phyloP scores from a whole-genome alignment of 2,329 filamentous ascomycete genomes.

The Fusarium abutilonis region DNA sequence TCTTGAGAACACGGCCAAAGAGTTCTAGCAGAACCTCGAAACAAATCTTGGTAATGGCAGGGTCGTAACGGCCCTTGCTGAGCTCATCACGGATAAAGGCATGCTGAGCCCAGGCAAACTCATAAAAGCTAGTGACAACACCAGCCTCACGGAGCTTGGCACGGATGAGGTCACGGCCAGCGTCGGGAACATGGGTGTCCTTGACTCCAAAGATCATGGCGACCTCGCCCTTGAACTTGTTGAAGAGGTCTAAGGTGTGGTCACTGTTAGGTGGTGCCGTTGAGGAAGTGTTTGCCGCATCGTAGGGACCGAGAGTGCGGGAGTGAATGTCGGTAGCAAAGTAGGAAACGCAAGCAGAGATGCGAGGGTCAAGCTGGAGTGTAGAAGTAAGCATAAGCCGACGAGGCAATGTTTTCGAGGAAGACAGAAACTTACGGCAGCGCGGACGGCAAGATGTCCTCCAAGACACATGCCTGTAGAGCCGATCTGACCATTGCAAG shows the following conservation, averaged over 20 bases:
- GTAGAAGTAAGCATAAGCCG: constrained; percentile 1
- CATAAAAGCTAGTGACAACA: constrained; percentile 82
- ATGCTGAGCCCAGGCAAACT: constrained; percentile 93
- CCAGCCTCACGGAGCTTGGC: constrained; percentile 81
- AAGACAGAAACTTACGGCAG: constrained; percentile 55
- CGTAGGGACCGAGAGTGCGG: constrained; percentile 73
- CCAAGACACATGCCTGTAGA: constrained; percentile 92
- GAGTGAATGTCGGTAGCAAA: constrained; percentile 93
- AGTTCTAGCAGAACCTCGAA: constrained; percentile 91
- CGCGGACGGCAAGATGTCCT: constrained; percentile 79
- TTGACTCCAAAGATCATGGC: constrained; percentile 92
- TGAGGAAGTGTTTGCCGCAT: constrained; percentile 58
- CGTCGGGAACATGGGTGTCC: constrained; percentile 88
- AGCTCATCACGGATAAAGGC: constrained; percentile 94
- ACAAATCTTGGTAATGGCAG: constrained; percentile 84
- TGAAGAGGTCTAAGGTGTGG: constrained; percentile 65
- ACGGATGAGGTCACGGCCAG: constrained; percentile 84
- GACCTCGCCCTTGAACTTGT: constrained; percentile 81
- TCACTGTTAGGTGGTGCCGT: constrained; percentile 52
- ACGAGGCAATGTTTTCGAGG: not conserved
- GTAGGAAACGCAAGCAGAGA: constrained; percentile 83
- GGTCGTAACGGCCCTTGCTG: constrained; percentile 93
- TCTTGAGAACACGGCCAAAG: constrained; percentile 80
- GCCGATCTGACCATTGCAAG: constrained; percentile 83
- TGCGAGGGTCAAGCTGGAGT: constrained; percentile 73